Base-by-base conservation (phyloP, 2,329 filamentous ascomycete genomes). In the Aureobasidium melanogenum region DNA sequence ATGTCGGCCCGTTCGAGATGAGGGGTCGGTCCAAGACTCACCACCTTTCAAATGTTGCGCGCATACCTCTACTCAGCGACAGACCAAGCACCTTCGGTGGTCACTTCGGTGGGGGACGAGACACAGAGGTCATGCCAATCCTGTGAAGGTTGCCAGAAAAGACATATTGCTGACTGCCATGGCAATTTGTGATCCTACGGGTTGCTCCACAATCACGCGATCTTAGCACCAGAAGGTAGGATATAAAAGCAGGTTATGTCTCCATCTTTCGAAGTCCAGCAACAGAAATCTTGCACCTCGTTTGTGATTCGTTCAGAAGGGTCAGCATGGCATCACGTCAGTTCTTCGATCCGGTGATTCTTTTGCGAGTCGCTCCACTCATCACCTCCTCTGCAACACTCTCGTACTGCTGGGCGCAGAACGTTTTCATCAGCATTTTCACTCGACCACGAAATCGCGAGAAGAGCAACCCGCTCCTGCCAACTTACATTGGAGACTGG, bases 341-440 rank as follows among this genome's bases (percentile, higher is more conserved):
- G 10, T 39, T 50, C 12, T 59, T 59, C 5, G 56, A 50, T 28
- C 56, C 56, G 5, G 22, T 59, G 19, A 44, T 59, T 17, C 17
- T 50, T 12, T 24, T 59, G 5, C 56, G 56, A 22, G 24, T 26
- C 12, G 44, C 44, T 34, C 56, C 56, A 39, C 44, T 59, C 30
- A 41, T 59, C 32, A 59, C 56, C 17, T 34, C 44, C 15, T 48
- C 56, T 10, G 32, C 43, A 8, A 15, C 56, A 6, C 41, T 59
- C 7, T 59, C 43, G 15, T 59, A 59, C 26, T 48, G 56, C 46
- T 59, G 56, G 56, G 44, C 32, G 12, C 56, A 59, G 22, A 48
- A 59, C n/a, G 43, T 30, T 14, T 59, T 59, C 26, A 38, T 59
- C 44, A 41, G 43, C 10, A 59, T 50, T 15, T 50, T 59, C 15